Evolutionary conservation across 2,329 filamentous ascomycete genomes (phyloP).

Genomic region (Epichloe gansuensis): DNA sequence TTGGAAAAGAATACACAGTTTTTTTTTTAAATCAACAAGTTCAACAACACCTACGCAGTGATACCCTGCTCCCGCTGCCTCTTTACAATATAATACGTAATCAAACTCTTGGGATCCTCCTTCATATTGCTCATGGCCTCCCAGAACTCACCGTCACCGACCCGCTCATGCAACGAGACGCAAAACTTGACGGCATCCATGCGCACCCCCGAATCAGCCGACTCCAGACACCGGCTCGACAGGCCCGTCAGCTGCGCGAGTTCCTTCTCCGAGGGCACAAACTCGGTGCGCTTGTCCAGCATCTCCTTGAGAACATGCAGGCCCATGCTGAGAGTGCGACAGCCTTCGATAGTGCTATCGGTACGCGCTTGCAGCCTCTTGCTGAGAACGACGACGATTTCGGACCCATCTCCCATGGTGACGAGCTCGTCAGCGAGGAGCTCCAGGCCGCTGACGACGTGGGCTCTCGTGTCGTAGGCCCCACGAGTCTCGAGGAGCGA

Average conservation of each 20-base stretch:
- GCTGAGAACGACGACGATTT: constrained; percentile 44
- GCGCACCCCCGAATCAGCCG: constrained; percentile 46
- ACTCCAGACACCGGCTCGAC: constrained; percentile 45
- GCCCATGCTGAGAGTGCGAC: constrained; percentile 46
- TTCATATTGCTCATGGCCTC: constrained; percentile 47
- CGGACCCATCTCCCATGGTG: constrained; percentile 47
- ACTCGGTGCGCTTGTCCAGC: constrained; percentile 36
- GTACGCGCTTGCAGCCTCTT: constrained; percentile 30
- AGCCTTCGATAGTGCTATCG: constrained; percentile 31
- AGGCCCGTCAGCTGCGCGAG: constrained; percentile 37
- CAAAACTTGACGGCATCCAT: constrained; percentile 75
- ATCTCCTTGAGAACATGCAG: constrained; percentile 49
- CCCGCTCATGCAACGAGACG: constrained; percentile 51
- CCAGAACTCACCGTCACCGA: constrained; percentile 55
- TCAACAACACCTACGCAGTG: background rate
- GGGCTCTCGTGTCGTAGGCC: constrained; percentile 53
- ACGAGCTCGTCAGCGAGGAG: constrained; percentile 61
- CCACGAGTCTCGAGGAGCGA: constrained; percentile 52
- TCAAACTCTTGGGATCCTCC: constrained; percentile 62
- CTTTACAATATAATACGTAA: constrained; percentile 72
- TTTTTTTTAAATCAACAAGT: too few species aligned
- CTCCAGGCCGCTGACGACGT: constrained; percentile 64
- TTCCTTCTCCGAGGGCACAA: constrained; percentile 37
- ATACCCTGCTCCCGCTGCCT: constrained; percentile 40
- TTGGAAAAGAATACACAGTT: too few species aligned